These are phyloP conservation scores for Lachnellula hyalina DNA, from an alignment of 2,329 filamentous ascomycete genomes.

Conservation along the genomic window DNA sequence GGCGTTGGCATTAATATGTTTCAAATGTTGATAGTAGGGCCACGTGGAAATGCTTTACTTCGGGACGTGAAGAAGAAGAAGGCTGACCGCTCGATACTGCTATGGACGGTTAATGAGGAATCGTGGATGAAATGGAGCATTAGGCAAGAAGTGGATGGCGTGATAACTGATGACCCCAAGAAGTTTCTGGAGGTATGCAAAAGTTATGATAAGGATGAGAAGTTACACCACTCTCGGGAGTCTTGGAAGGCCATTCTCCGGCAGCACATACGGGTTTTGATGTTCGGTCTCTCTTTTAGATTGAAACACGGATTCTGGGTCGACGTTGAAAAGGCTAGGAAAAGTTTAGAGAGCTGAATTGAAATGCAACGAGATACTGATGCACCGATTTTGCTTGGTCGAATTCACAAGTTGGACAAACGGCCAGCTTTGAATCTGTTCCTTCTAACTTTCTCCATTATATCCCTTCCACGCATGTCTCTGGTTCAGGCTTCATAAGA, in stretches of 20 bases:
- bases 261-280: neutral
- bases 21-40: conserved; percentile 62
- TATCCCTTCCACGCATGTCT: no score
- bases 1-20: conserved; percentile 75
- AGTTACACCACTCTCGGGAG: neutral
- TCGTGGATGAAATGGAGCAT: conserved; percentile 80
- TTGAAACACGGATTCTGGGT: neutral
- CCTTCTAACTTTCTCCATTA: no score
- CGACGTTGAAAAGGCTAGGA: neutral
- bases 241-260: neutral
- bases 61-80: conserved; percentile 45
- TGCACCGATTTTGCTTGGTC: no score
- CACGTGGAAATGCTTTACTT: conserved; percentile 62
- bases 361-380: no score
- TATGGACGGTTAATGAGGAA: conserved; percentile 84
- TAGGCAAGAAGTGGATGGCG: conserved; percentile 61
- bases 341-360: neutral
- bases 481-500: no score
- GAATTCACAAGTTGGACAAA: no score
- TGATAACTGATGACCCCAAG: conserved; percentile 79
- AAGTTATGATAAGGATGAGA: conserved; percentile 11
- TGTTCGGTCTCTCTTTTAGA: neutral
- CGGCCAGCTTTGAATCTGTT: no score
- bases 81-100: conserved; percentile 57
- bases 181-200: conserved; percentile 58